These are phyloP conservation scores for Wickerhamiella spandovensis DNA, from an alignment of 805 yeast genomes.

Conservation along the genomic window DNA sequence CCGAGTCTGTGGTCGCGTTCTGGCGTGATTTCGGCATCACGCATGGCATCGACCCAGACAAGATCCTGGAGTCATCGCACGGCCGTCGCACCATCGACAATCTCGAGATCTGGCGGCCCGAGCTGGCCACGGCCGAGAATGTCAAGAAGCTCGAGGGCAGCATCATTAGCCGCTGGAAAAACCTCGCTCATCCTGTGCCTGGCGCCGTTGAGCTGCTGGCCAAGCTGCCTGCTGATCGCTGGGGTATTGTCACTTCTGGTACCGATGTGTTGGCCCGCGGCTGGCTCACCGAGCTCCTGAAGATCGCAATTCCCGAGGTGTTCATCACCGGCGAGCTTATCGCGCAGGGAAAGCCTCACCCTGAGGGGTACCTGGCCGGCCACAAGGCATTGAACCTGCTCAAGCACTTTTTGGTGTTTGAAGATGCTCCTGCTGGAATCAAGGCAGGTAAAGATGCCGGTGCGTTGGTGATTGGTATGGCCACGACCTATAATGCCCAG, in stretches of 20 bases:
- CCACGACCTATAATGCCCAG: conserved; percentile 62
- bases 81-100: conserved; percentile 78
- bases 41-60: conserved; percentile 54
- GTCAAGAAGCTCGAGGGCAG: conserved; percentile 54
- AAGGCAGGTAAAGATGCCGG: conserved; percentile 76
- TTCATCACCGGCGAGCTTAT: conserved; percentile 79
- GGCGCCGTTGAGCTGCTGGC: conserved; percentile 50
- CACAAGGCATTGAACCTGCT: conserved; percentile 25
- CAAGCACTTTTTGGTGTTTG: conserved; percentile 44
- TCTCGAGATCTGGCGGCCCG: conserved; percentile 60
- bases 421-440: conserved; percentile 84
- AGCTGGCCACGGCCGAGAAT: conserved; percentile 52
- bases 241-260: conserved; percentile 86
- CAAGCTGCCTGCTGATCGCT: conserved; percentile 32
- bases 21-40: conserved; percentile 65
- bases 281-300: conserved; percentile 58
- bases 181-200: conserved; percentile 58
- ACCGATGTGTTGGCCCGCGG: conserved; percentile 61
- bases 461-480: conserved; percentile 70
- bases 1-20: conserved; percentile 68
- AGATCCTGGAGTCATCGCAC: conserved; percentile 61
- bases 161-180: conserved; percentile 60
- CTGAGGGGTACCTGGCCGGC: conserved; percentile 53
- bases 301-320: conserved; percentile 48
- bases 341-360: conserved; percentile 71